Conservation (phyloP, 345 rosid genomes). For the Noccaea bulbosa region DNA sequence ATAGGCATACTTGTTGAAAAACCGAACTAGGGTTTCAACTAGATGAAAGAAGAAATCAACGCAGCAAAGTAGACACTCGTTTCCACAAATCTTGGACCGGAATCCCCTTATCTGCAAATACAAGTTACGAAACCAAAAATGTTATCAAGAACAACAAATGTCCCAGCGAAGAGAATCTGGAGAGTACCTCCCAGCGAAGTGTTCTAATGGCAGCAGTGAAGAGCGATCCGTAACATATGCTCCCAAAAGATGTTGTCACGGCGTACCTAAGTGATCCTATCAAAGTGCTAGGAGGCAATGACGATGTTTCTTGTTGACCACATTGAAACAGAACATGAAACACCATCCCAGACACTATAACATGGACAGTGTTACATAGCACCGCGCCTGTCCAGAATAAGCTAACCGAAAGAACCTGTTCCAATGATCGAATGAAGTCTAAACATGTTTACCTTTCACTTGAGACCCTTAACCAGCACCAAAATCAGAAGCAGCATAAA, state of each 20-base stretch:
- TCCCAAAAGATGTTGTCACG: constrained; percentile 90
- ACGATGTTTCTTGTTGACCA: constrained; percentile 68
- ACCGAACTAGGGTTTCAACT: constrained; percentile 97
- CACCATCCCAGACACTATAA: constrained; percentile 93
- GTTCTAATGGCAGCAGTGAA: constrained; percentile 97
- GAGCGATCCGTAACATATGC: constrained; percentile 97
- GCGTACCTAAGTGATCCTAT: constrained; percentile 72
- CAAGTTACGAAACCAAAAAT: background rate
- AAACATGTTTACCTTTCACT: background rate
- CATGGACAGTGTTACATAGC: constrained; percentile 90
- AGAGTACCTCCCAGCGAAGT: constrained; percentile 89
- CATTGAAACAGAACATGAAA: constrained; percentile 89
- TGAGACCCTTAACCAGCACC: background rate
- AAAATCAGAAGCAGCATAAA: constrained; percentile 9
- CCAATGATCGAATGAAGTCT: constrained; percentile 14
- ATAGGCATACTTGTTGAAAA: constrained; percentile 93
- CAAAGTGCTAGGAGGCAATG: constrained; percentile 82
- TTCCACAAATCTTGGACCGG: constrained; percentile 93
- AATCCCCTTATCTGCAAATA: constrained; percentile 79
- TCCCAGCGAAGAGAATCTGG: constrained; percentile 12
- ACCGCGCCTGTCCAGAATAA: constrained; percentile 99
- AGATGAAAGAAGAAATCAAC: constrained; percentile 90
- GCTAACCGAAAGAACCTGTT: constrained; percentile 87
- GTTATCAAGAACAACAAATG: background rate
- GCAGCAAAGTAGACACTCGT: constrained; percentile 94